Evolutionary conservation across 495 filamentous ascomycete species (phyloP).

Genomic region (Trypethelium eluteriae): DNA sequence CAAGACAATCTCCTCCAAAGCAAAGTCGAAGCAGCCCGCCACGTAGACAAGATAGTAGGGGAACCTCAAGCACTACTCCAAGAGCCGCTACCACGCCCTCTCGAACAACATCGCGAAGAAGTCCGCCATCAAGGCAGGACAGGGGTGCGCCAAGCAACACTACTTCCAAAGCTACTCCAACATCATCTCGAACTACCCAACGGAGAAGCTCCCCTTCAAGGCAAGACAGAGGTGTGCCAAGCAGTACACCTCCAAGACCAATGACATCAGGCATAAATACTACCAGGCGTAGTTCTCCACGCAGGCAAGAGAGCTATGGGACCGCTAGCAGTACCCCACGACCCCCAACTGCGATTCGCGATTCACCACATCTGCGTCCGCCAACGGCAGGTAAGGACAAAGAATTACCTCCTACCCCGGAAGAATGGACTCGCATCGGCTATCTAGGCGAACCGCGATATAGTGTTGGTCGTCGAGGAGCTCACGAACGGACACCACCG

Average conservation of each 20-base stretch:
- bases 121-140: background rate
- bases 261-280: background rate
- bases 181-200: background rate
- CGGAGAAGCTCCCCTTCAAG: background rate
- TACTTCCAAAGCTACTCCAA: background rate
- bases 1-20: background rate
- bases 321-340: background rate
- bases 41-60: background rate
- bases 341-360: background rate
- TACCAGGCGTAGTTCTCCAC: background rate
- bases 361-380: background rate
- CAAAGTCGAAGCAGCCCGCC: constrained; percentile 1
- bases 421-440: background rate
- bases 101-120: background rate
- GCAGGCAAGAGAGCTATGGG: background rate
- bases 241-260: background rate
- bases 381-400: background rate
- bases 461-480: background rate
- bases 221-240: background rate
- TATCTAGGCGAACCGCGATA: background rate
- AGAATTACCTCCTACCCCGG: background rate
- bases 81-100: background rate
- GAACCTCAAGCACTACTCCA: background rate
- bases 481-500: background rate
- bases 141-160: background rate